Base-by-base conservation (phyloP, 2,329 filamentous ascomycete species). In the Zymoseptoria tritici region DNA sequence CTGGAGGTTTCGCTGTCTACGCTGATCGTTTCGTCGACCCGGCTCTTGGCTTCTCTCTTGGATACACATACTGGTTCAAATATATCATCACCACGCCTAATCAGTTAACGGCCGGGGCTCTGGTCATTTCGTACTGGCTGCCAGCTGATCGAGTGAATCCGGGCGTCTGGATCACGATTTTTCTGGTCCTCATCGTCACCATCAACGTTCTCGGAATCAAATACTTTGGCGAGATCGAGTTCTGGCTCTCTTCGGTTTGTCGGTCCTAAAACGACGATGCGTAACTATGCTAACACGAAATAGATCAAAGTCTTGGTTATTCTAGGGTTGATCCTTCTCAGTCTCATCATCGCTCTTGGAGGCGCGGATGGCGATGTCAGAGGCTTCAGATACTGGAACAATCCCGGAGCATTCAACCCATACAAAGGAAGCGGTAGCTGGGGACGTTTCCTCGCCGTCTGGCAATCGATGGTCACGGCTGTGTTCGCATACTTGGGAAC, bases 21-120 rank as follows among this genome's bases (percentile, higher is more conserved):
- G 89, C 90, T 22, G 82, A 85, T 61, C 83, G 90, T 54, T 94
- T 91, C 77, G 88, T 85, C 69, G 89, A 94, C 67, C 89, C 89
- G 57, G 88, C 89, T 61, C 82, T 94, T 24, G 90, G 90, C 57
- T 94, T 94, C 72, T 83, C 88, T 59, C 81, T 92, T 11, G 88
- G 89, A 42, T 92, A 85, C 61, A 67, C 66, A 29, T 72, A 70
- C 59, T 70, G 67, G 67, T 68, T 66, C 76, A 92, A 84, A 72
- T 94, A 94, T 73, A 89, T 94, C 72, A 92, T 95, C 68, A 83
- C 89, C 55, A 91, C 89, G 1, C 90, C 91, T 1, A 94, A 94
- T 70, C 90, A 95, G 72, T 78, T 95, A 49, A 94, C 90, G 0
- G 90, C 90, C 26, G 84, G 83, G n/a, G 84, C 89, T 4, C 75